Base-by-base conservation (phyloP, 2,329 filamentous ascomycete genomes). In the Chrysosporium keratinophilum region DNA sequence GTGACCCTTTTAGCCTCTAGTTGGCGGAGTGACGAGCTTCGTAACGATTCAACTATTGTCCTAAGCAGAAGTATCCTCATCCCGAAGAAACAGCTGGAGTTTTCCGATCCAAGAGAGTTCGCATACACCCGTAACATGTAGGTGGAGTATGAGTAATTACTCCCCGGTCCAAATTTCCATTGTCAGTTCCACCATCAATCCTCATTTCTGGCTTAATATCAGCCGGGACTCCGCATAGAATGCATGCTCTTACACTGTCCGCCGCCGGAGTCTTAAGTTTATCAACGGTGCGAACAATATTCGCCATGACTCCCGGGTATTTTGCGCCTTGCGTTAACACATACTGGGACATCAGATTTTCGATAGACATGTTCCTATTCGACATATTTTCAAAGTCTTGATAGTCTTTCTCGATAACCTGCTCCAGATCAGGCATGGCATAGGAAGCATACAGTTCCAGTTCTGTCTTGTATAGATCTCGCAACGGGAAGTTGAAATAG, bases 291-390 rank as follows among this genome's bases (percentile, higher is more conserved):
- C 88, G 82, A 4, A 96, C 91, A 9, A 98, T 93, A 66, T 98
- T 98, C 33, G 90, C 85, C 60, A 98, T 90, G 54, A 97, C 88
- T 53, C 87, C 88, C 2, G 90, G 87, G 64, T 94, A 96, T 56
- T 85, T 85, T 59, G 82, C 80, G 66, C 95, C 90, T 14, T 95
- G 88, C 40, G 82, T 84, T 60, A 82, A 80, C 64, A 98, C 95
- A 68, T 96, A 98, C 54, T 88, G 83, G 55, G 78, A 74, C 84
- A 97, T 90, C 52, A 98, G 79, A 61, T 90, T 85, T 65, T 96
- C 89, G 62, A 98, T 96, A 44, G 88, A 94, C 44, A 88, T 78
- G 59, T 88, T 84, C 55, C 64, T 67, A 33, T 65, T 68, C 10
- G 69, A 63, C 33, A 66, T 53, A 65, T 67, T 7, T 68, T 67